phyloP scores from a whole-genome alignment of 345 rosid species.

The Triadica sebifera region DNA sequence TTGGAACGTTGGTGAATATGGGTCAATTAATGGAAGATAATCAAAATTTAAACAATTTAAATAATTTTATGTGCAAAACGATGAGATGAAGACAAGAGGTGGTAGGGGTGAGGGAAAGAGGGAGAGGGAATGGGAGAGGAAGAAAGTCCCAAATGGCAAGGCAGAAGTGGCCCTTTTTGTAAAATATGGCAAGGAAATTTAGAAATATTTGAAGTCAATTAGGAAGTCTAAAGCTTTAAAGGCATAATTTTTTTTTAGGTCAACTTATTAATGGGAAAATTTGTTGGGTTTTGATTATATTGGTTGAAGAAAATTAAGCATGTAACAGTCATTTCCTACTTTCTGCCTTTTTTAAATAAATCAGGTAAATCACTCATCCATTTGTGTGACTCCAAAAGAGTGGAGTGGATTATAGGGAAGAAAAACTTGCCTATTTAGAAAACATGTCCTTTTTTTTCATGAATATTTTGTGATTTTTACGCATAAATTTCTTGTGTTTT shows the following conservation, averaged over 20 bases:
- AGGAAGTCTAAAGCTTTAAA: slow-evolving; percentile 6
- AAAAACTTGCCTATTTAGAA: too few species aligned
- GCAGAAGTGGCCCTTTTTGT: not conserved
- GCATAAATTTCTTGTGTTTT: too few species aligned
- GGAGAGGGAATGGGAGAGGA: not conserved
- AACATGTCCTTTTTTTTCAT: too few species aligned
- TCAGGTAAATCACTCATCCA: not conserved
- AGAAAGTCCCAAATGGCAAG: not conserved
- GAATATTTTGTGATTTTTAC: too few species aligned
- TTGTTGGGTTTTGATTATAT: slow-evolving; percentile 26
- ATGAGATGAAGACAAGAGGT: not conserved
- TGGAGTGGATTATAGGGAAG: too few species aligned
- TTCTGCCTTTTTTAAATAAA: slow-evolving; percentile 3
- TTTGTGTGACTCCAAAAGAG: not conserved
- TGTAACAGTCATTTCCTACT: slow-evolving; percentile 23
- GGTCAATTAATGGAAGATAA: not conserved
- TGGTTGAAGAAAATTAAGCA: slow-evolving; percentile 26
- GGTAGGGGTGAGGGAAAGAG: too few species aligned
- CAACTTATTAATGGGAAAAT: slow-evolving; percentile 25
- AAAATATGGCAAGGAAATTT: not conserved
- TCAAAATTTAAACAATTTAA: not conserved
- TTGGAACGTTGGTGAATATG: not conserved
- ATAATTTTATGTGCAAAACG: not conserved
- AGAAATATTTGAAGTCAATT: slow-evolving; percentile 17
- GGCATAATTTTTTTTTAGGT: not conserved